These are phyloP conservation scores for Carex arenaria DNA, from an alignment of 202 grass and related monocot species.

Conservation along the genomic window DNA sequence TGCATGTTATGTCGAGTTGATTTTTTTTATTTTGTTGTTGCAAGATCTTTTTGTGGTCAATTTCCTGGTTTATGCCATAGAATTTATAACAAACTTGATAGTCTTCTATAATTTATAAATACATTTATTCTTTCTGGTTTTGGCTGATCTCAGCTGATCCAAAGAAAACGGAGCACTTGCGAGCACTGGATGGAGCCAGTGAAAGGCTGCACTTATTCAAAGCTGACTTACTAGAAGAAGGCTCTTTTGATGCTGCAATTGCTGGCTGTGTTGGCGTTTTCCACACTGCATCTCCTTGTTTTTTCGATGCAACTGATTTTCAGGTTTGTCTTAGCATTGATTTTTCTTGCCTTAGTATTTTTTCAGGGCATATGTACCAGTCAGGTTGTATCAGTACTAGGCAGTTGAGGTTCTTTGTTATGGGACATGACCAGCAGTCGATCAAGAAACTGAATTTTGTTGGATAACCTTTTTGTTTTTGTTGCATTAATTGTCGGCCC, in stretches of 20 bases:
- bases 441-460: background rate
- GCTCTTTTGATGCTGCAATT: conserved; percentile 24
- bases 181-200: conserved; percentile 32
- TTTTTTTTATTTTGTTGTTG: background rate
- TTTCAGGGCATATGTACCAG: background rate
- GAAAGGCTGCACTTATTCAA: conserved; percentile 36
- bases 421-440: background rate
- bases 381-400: background rate
- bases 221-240: conserved; percentile 35
- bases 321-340: conserved; percentile 24
- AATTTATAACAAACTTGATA: background rate
- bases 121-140: background rate
- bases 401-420: background rate
- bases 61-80: background rate
- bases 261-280: conserved; percentile 35
- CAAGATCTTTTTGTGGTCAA: background rate
- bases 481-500: background rate
- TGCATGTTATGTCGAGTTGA: background rate
- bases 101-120: background rate
- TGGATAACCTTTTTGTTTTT: background rate
- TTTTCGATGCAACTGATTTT: background rate
- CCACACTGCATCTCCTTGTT: conserved; percentile 35
- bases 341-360: background rate
- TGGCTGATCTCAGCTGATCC: conserved; percentile 26
- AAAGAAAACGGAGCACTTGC: conserved; percentile 30